A percentile compares a stretch with the other conserved stretches of the same genome.
These are phyloP conservation scores for Mariannaea sp. DNA, from an alignment of 2,329 filamentous ascomycete genomes.

Conservation along the genomic window DNA sequence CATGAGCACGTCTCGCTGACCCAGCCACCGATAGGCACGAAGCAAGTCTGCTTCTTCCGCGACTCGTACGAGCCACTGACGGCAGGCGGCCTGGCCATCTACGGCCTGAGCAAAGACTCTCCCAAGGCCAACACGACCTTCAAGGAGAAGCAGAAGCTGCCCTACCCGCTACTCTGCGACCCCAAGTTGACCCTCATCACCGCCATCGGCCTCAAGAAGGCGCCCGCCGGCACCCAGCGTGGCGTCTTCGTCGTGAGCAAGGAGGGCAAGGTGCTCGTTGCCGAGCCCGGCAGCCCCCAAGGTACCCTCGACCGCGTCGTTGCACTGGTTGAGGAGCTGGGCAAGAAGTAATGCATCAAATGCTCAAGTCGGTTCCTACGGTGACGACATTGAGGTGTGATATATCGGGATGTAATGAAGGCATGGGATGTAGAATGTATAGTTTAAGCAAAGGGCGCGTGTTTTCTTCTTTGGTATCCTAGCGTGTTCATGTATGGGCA, in stretches of 20 bases:
- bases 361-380: neutral
- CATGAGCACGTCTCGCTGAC: slow-evolving; percentile 9
- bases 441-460: slow-evolving; percentile 1
- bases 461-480: slow-evolving; percentile 1
- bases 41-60: slow-evolving; percentile 90
- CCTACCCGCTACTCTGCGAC: slow-evolving; percentile 89
- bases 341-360: slow-evolving; percentile 26
- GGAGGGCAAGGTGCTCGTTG: slow-evolving; percentile 76
- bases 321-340: slow-evolving; percentile 63
- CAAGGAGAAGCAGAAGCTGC: slow-evolving; percentile 87
- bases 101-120: slow-evolving; percentile 85
- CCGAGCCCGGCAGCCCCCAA: slow-evolving; percentile 75
- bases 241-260: slow-evolving; percentile 90
- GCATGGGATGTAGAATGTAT: slow-evolving; percentile 3
- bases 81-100: slow-evolving; percentile 80
- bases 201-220: slow-evolving; percentile 89
- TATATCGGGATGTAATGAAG: slow-evolving; percentile 11
- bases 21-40: slow-evolving; percentile 71
- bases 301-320: slow-evolving; percentile 78
- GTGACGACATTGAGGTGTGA: neutral
- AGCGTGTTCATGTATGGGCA: slow-evolving; percentile 6
- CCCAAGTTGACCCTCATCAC: slow-evolving; percentile 72
- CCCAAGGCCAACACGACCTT: slow-evolving; percentile 93
- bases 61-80: slow-evolving; percentile 80
- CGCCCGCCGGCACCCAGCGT: slow-evolving; percentile 76